Conservation (phyloP, 2,329 filamentous ascomycete species). For the Aspergillus floridensis region DNA sequence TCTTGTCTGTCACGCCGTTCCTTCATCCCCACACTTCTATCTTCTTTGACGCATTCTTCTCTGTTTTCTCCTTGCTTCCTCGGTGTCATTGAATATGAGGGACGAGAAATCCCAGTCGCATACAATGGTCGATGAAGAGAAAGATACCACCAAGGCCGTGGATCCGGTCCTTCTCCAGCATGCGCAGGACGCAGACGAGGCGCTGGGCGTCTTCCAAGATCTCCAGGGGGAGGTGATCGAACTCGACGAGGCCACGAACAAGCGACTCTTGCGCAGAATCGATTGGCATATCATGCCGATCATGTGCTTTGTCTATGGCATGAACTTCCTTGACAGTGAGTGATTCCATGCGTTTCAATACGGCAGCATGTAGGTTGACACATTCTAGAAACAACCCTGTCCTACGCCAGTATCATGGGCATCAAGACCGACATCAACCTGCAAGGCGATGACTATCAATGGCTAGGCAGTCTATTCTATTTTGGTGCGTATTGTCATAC, state of each 20-base stretch:
- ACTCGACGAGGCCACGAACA: conserved; percentile 57
- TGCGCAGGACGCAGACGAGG: conserved; percentile 59
- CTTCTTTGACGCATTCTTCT: neutral
- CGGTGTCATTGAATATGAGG: conserved; percentile 4
- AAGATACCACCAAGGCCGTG: conserved; percentile 14
- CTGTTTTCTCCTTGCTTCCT: neutral
- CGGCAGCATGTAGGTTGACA: neutral
- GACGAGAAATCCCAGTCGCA: conserved; percentile 41
- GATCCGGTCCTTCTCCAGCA: conserved; percentile 49
- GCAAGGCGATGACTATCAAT: conserved; percentile 48
- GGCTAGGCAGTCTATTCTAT: conserved; percentile 54
- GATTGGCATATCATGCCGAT: conserved; percentile 63
- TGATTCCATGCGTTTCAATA: neutral
- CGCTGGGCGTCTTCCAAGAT: conserved; percentile 55
- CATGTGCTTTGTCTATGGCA: conserved; percentile 57
- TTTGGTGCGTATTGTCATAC: conserved; percentile 38
- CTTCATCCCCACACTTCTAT: neutral
- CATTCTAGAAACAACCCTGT: conserved; percentile 46
- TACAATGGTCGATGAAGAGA: conserved; percentile 22
- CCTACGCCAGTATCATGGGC: conserved; percentile 56
- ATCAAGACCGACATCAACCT: conserved; percentile 48
- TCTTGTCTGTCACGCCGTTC: neutral
- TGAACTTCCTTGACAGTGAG: conserved; percentile 56
- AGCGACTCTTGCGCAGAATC: conserved; percentile 58
- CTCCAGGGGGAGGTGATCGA: conserved; percentile 52